phyloP scores from a whole-genome alignment of 805 yeast species.

The Lachancea quebecensis region DNA sequence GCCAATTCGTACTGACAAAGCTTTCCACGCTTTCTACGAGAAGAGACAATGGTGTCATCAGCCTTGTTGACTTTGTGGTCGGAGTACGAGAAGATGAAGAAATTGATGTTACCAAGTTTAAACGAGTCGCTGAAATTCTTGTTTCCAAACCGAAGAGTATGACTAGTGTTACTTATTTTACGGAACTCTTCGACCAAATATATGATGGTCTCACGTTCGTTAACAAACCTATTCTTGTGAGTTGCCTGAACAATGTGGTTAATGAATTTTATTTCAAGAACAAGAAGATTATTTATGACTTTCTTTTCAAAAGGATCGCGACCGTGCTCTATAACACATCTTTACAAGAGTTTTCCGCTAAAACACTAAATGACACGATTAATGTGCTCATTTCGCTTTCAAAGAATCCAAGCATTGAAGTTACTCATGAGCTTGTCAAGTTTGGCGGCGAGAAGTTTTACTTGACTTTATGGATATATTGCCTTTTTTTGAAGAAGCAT shows the following conservation, averaged over 20 bases:
- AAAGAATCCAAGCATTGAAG: constrained; percentile 35
- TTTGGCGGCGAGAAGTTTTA: constrained; percentile 22
- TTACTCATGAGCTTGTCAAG: constrained; percentile 29
- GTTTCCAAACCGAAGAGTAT: constrained; percentile 53
- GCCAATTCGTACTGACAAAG: constrained; percentile 39
- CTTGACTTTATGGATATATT: constrained; percentile 34
- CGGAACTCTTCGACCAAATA: constrained; percentile 55
- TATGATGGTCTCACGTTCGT: constrained; percentile 50
- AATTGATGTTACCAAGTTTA: constrained; percentile 56
- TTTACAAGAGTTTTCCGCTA: constrained; percentile 37
- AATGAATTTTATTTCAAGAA: constrained; percentile 47
- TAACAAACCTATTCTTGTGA: constrained; percentile 53
- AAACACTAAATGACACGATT: constrained; percentile 50
- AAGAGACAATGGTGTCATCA: constrained; percentile 63
- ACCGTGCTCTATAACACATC: constrained; percentile 28
- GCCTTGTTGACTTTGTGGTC: constrained; percentile 67
- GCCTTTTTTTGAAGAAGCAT: constrained; percentile 30
- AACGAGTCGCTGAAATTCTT: constrained; percentile 59
- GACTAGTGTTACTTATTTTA: constrained; percentile 44
- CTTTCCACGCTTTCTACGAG: constrained; percentile 49
- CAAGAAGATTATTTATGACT: constrained; percentile 46
- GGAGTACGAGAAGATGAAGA: constrained; percentile 68
- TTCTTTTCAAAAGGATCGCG: constrained; percentile 49
- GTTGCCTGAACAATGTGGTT: constrained; percentile 50
- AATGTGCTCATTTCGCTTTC: constrained; percentile 61